Evolutionary conservation across 2,329 filamentous ascomycete species (phyloP), one percentile per base, ranked within the genome.

Genomic region (Hypoxylon sp.): DNA sequence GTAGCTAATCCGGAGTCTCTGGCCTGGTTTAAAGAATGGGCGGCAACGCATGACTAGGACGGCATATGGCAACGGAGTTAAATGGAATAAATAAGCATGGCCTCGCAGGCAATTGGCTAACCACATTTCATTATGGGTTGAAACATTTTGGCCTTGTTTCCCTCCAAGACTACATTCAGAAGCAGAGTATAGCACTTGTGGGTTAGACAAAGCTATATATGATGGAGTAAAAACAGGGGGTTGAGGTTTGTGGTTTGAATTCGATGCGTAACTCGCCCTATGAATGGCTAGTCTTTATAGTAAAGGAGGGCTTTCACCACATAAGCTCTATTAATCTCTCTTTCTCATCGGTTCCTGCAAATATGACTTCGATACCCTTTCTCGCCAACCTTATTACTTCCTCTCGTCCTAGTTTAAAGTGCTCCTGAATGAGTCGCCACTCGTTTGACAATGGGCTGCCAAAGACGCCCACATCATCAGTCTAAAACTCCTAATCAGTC

Each of bases 1-100:
- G 94, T 98, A n/a, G 93, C 93, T 3, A 98, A 98, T 79, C 90
- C 92, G 1, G 92, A 91, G 72, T 94, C 94, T 71, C 80, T 99
- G 72, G 91, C 93, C 43, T 98, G 93, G 92, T 98, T 98, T 80
- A 86, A 88, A 71, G 81, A 86, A 32, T 98, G 95, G 95, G 88
- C 91, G 11, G 82, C 79, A 68, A 81, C 81, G 55, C 82, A 91
- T 67, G 73, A 75, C 9, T 70, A 66, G 48, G 23, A 38, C 25
- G 34, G 1, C 43, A 23, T 46, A 38, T 30, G 43, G 28, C 14
- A 30, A 49, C n/a, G 17, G 13, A n/a, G 7, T 19, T 34, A 11
- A 49, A 28, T 5, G 9, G 34, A 21, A 21, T 17, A 23, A 30
- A 23, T n/a, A 23, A 2, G 19, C 2, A 14, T 7, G 2, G 7